phyloP scores from a whole-genome alignment of 805 yeast species.

The Schwanniomyces pseudopolymorphus region DNA sequence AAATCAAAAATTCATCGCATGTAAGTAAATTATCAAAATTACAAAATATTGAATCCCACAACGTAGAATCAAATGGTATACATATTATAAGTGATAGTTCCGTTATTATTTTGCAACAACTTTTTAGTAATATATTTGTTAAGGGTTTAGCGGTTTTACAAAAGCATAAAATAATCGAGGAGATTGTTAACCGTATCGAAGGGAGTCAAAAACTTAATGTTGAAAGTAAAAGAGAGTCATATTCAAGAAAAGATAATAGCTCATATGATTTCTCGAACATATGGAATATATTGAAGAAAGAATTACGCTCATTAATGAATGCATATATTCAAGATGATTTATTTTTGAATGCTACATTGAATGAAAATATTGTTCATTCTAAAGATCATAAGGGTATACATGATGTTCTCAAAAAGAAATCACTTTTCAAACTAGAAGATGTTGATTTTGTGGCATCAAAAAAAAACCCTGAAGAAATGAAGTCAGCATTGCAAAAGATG shows the following conservation, averaged over 20 bases:
- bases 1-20: slow-evolving; percentile 48
- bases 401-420: slow-evolving; percentile 21
- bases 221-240: background rate
- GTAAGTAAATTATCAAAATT: slow-evolving; percentile 29
- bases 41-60: slow-evolving; percentile 25
- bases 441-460: slow-evolving; percentile 22
- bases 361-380: slow-evolving; percentile 1
- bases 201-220: slow-evolving; percentile 1
- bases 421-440: slow-evolving; percentile 32
- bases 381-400: slow-evolving; percentile 20
- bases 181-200: slow-evolving; percentile 43
- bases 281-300: slow-evolving; percentile 35
- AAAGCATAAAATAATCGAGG: slow-evolving; percentile 64
- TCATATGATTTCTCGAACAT: slow-evolving; percentile 18
- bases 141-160: slow-evolving; percentile 65
- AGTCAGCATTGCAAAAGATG: slow-evolving; percentile 50
- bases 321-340: slow-evolving; percentile 31
- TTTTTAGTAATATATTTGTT: slow-evolving; percentile 69
- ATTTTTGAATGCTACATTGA: background rate
- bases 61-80: slow-evolving; percentile 20
- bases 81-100: slow-evolving; percentile 46
- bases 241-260: background rate
- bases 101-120: slow-evolving; percentile 60
- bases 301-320: slow-evolving; percentile 28
- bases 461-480: slow-evolving; percentile 27